Base-by-base conservation (phyloP, 208 protist species). In the Wallacemonas rigidus region DNA sequence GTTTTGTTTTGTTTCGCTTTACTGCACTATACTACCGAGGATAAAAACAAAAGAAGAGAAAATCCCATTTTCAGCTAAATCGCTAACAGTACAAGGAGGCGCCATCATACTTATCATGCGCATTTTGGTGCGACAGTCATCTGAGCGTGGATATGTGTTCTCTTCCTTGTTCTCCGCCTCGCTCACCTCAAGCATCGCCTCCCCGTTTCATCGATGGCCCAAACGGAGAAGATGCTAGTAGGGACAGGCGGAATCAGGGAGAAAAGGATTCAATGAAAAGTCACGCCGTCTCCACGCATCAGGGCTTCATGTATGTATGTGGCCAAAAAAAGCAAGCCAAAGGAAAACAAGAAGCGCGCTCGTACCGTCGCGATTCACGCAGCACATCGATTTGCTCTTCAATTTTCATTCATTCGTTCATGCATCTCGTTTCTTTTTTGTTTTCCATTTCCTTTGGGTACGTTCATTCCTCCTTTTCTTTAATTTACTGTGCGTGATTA, bases 1-100 rank as follows among this genome's bases (percentile, higher is more conserved):
- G 60, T 77, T 77, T 26, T 71, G 71, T 54, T 72, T 56, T 53
- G 40, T 36, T 56, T 71, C 26, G 51, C 62, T 47, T 76, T 65
- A 57, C 45, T 76, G 60, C 60, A 65, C 60, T 65, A 65, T 65
- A 41, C 60, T 65, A 65, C 50, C 60, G 26, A 26, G 26, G 26
- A 26, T 26, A 65, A 53, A 65, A 26, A 71, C 63, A 65, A 71
- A 65, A 57, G 58, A 70, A 7, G 50, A 40, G 43, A 69, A 43
- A 68, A 45, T 72, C 74, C 17, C 38, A 63, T 44, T 67, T 50
- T 64, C 39, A 36, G 43, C 69, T 63, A 63, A 72, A 62, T 55
- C 44, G 68, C 40, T 55, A 50, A 61, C 48, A 51, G 56, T 53
- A 63, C 54, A 44, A 61, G 40, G 36, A 50, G n/a, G 8, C 36